phyloP scores from a whole-genome alignment of 1,284 basidiomycete species.

The Ustilago crameri region DNA sequence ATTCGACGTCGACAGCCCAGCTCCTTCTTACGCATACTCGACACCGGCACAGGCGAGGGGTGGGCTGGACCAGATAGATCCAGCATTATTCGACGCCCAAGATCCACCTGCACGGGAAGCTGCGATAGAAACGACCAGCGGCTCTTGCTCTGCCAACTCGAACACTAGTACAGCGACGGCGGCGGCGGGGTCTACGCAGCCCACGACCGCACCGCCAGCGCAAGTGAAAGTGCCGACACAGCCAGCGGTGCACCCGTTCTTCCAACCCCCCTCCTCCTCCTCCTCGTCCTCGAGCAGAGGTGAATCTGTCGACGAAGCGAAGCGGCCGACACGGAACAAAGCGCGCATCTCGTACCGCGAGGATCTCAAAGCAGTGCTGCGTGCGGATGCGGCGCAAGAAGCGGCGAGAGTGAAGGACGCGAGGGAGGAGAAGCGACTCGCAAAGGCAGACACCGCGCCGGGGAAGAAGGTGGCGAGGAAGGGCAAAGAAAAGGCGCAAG shows the following conservation, averaged over 20 bases:
- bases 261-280: constrained; percentile 8
- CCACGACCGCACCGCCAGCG: too few species aligned
- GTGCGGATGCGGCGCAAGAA: constrained; percentile 34
- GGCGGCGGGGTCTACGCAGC: too few species aligned
- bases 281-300: neutral
- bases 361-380: constrained; percentile 49
- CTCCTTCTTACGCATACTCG: too few species aligned
- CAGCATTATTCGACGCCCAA: constrained; percentile 7
- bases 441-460: constrained; percentile 4
- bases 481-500: neutral
- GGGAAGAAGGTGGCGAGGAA: constrained; percentile 10
- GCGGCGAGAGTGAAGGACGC: constrained; percentile 18
- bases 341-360: constrained; percentile 38
- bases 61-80: constrained; percentile 1
- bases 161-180: too few species aligned
- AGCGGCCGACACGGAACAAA: constrained; percentile 26
- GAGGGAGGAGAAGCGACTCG: constrained; percentile 21
- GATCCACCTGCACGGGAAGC: too few species aligned
- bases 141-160: too few species aligned
- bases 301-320: constrained; percentile 13
- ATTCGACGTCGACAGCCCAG: neutral
- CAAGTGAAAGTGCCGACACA: too few species aligned
- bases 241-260: constrained; percentile 29
- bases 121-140: too few species aligned
- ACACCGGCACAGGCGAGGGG: neutral